Conservation (phyloP, 805 yeast species). For the Candida insectalens region DNA sequence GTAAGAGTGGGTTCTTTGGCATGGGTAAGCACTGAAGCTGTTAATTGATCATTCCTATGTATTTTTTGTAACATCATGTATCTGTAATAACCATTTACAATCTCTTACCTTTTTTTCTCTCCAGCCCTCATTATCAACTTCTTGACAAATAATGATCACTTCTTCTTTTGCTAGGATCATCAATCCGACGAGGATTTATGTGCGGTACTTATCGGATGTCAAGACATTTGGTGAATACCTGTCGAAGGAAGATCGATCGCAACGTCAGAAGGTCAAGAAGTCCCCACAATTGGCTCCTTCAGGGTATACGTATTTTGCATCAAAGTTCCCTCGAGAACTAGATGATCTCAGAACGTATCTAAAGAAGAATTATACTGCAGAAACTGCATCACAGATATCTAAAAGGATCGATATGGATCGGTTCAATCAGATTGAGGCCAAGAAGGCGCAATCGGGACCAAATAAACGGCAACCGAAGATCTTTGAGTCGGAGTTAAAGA, state of each 20-base stretch:
- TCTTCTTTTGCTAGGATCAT: too few relatives aligned
- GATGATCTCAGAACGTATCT: slow-evolving; percentile 7
- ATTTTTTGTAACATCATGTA: too few relatives aligned
- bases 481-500: slow-evolving; percentile 13
- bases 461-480: slow-evolving; percentile 7
- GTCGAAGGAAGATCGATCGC: background rate
- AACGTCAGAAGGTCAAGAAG: background rate
- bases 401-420: slow-evolving; percentile 1
- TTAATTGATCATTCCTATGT: background rate
- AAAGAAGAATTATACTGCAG: slow-evolving; percentile 1
- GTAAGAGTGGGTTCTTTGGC: slow-evolving; percentile 71
- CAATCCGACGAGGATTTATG: too few relatives aligned
- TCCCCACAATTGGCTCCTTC: background rate
- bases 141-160: too few relatives aligned
- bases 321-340: slow-evolving; percentile 13
- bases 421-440: slow-evolving; percentile 3
- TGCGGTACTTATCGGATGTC: slow-evolving; percentile 2
- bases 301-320: slow-evolving; percentile 15
- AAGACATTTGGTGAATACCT: slow-evolving; percentile 9
- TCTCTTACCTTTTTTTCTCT: too few relatives aligned
- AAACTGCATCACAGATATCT: background rate
- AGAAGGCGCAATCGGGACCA: slow-evolving; percentile 3
- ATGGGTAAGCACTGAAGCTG: background rate
- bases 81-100: too few relatives aligned
- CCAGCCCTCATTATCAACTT: too few relatives aligned